A percentile compares a stretch with the other conserved stretches of the same genome.
phyloP scores from a whole-genome alignment of 2,329 filamentous ascomycete genomes.

The Drechslera avenae region DNA sequence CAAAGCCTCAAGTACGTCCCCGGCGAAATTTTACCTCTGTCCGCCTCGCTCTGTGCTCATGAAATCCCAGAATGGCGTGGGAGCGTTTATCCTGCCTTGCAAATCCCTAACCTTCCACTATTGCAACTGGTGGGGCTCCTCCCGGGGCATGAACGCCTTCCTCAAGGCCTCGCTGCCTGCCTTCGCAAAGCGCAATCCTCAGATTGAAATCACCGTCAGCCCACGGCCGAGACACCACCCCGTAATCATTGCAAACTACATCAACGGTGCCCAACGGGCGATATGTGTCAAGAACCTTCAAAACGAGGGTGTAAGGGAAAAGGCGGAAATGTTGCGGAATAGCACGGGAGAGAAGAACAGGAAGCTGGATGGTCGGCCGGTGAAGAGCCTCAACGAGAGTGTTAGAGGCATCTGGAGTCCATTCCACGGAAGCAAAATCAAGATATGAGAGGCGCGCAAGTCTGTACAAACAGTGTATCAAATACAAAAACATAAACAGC shows the following conservation, averaged over 20 bases:
- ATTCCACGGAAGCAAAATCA: slow-evolving; percentile 60
- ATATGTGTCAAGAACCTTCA: slow-evolving; percentile 89
- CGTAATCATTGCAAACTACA: slow-evolving; percentile 85
- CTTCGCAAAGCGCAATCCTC: slow-evolving; percentile 81
- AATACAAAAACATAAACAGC: not conserved
- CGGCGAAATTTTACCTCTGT: not conserved
- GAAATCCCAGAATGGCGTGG: slow-evolving; percentile 80
- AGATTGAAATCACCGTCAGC: slow-evolving; percentile 89
- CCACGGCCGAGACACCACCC: slow-evolving; percentile 90
- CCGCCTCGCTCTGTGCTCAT: slow-evolving; percentile 7
- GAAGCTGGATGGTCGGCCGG: slow-evolving; percentile 60
- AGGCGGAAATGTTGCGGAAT: slow-evolving; percentile 74
- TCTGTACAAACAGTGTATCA: slow-evolving; percentile 30
- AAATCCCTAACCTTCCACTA: slow-evolving; percentile 95
- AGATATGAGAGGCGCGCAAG: slow-evolving; percentile 31
- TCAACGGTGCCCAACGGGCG: slow-evolving; percentile 85
- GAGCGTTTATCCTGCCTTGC: slow-evolving; percentile 96
- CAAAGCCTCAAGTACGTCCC: slow-evolving; percentile 60
- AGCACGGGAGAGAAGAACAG: slow-evolving; percentile 76
- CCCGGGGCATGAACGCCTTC: slow-evolving; percentile 90
- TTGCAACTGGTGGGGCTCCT: slow-evolving; percentile 95
- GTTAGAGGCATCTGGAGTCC: slow-evolving; percentile 70
- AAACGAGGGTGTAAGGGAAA: slow-evolving; percentile 77
- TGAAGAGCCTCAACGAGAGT: slow-evolving; percentile 66
- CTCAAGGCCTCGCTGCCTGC: slow-evolving; percentile 74